Evolutionary conservation across 257 asterid species (phyloP).

Genomic region (Lantana camara): DNA sequence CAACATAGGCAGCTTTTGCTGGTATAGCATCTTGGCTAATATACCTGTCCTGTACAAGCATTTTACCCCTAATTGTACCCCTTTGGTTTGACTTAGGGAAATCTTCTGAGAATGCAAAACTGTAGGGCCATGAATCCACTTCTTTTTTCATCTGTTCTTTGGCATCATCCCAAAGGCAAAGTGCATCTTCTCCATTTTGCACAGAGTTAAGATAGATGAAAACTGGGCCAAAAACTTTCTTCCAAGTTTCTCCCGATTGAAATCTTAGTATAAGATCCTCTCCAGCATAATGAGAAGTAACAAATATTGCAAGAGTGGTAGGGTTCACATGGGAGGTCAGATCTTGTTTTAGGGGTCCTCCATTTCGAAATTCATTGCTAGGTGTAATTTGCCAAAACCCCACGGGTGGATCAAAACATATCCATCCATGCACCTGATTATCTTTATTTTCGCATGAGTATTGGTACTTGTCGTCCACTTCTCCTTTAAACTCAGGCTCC

Average conservation of each 20-base stretch:
- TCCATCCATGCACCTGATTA: conserved; percentile 78
- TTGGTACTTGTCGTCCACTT: conserved; percentile 87
- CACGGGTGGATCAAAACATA: conserved; percentile 68
- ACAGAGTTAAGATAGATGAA: conserved; percentile 59
- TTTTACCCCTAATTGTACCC: conserved; percentile 56
- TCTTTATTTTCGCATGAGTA: conserved; percentile 73
- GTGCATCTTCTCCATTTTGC: conserved; percentile 40
- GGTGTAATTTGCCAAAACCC: conserved; percentile 89
- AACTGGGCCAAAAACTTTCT: conserved; percentile 80
- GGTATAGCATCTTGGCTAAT: conserved; percentile 34
- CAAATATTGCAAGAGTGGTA: conserved; percentile 60
- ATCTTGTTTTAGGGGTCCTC: conserved; percentile 83
- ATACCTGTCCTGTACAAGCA: conserved; percentile 58
- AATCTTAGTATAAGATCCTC: conserved; percentile 58
- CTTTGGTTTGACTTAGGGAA: conserved; percentile 55
- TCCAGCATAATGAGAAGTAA: conserved; percentile 66
- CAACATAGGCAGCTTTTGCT: conserved; percentile 60
- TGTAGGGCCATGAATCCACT: conserved; percentile 71
- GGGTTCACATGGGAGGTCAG: conserved; percentile 83
- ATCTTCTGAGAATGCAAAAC: conserved; percentile 60
- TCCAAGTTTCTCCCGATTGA: conserved; percentile 63
- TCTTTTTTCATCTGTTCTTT: conserved; percentile 60
- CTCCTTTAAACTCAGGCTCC: conserved; percentile 74
- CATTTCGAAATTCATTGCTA: conserved; percentile 70
- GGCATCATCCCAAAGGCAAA: conserved; percentile 66